Evolutionary conservation across 768 basidiomycete species (phyloP).

Genomic region (Tylopilus intermedius): DNA sequence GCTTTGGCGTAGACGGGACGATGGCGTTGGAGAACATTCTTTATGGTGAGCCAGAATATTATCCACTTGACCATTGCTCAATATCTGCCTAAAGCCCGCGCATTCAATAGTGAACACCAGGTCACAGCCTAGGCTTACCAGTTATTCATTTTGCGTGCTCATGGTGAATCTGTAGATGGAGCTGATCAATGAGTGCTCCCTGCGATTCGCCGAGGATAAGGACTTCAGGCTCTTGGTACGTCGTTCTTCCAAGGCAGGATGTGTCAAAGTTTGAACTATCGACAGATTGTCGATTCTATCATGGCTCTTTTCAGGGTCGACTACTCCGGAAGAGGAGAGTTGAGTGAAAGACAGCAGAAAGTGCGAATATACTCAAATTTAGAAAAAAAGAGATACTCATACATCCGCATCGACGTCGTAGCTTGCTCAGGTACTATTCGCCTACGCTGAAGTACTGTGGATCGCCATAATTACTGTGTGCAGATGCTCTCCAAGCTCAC

Average conservation of each 20-base stretch:
- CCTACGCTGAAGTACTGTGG: background rate
- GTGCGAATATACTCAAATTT: conserved; percentile 29
- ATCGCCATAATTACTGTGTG: background rate
- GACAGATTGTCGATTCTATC: conserved; percentile 89
- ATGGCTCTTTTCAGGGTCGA: conserved; percentile 97
- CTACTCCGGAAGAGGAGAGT: conserved; percentile 87
- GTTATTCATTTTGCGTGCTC: conserved; percentile 1
- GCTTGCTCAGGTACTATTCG: conserved; percentile 69
- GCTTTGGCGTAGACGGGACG: conserved; percentile 88
- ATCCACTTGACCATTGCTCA: conserved; percentile 4
- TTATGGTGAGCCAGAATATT: conserved; percentile 51
- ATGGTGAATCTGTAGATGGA: conserved; percentile 59
- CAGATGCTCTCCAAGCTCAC: conserved; percentile 90
- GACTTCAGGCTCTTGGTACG: conserved; percentile 68
- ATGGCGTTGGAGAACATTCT: conserved; percentile 87
- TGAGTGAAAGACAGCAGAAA: conserved; percentile 93
- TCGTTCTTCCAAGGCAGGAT: background rate
- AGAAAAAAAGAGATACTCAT: conserved; percentile 8
- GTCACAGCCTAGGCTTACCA: conserved; percentile 32
- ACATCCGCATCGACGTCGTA: conserved; percentile 28
- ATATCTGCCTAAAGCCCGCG: conserved; percentile 54
- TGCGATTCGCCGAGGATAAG: conserved; percentile 86
- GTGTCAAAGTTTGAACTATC: conserved; percentile 6
- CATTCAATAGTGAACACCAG: conserved; percentile 91
- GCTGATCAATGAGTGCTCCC: conserved; percentile 82